A percentile compares a stretch with the other conserved stretches of the same genome.
Evolutionary conservation across 1,284 basidiomycete genomes (phyloP).

Genomic region (Chalciporus sp.): DNA sequence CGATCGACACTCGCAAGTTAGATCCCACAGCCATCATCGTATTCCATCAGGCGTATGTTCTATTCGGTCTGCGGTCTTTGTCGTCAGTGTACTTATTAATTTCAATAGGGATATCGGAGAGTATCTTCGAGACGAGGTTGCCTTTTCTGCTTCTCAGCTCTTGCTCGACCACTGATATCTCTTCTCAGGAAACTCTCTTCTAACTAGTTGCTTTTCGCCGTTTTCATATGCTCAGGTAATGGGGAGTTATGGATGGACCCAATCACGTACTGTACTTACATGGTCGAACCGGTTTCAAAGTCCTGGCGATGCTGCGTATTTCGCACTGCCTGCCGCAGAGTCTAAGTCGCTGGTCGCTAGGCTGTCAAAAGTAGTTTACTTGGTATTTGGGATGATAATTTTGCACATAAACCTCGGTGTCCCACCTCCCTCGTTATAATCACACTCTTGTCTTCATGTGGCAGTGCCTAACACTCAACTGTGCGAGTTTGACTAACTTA

Average conservation of each 20-base stretch:
- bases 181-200: constrained; percentile 69
- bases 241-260: constrained; percentile 18
- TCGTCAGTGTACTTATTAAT: constrained; percentile 7
- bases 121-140: constrained; percentile 92
- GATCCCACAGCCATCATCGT: constrained; percentile 99
- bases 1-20: constrained; percentile 94
- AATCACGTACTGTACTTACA: constrained; percentile 6
- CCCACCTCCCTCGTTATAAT: background rate
- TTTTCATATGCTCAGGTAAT: constrained; percentile 23
- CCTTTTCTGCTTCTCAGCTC: constrained; percentile 19
- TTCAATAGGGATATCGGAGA: constrained; percentile 87
- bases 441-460: background rate
- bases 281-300: constrained; percentile 39
- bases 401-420: background rate
- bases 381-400: background rate
- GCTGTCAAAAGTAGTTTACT: background rate
- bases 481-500: constrained; percentile 6
- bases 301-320: background rate
- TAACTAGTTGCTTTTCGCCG: constrained; percentile 28
- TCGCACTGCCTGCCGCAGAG: background rate
- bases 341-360: background rate
- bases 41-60: constrained; percentile 91
- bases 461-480: background rate
- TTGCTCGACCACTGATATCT: constrained; percentile 8
- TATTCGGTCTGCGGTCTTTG: constrained; percentile 2